Base-by-base conservation (phyloP, 129 eudicot species). In the Dittrichia graveolens region DNA sequence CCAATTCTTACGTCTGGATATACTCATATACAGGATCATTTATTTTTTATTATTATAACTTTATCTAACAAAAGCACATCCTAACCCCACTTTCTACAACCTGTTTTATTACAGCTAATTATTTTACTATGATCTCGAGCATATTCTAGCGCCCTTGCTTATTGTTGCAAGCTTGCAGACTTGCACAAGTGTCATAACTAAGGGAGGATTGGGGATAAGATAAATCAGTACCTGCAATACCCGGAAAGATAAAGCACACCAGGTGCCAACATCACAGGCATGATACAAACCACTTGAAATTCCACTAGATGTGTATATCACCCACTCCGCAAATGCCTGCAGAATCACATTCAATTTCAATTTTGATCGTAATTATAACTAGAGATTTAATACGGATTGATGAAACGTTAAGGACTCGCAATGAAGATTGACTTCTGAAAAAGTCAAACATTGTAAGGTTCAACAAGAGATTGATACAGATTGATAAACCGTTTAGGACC, bases 261-360 rank as follows among this genome's bases (percentile, higher is more conserved):
- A 90, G 31, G 97, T 86, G 75, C 99, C 99, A 0, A 90, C 97
- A 75, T 95, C 99, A 39, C 99, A 95, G 46, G 99, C 97, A 81
- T 95, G 99, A 84, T 95, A 95, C 15, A 95, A 63, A 52, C 89
- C 99, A 76, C 99, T 95, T 0, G 97, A 88, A 57, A 88, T 82
- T 37, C 99, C 99, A 73, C 99, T 95, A 37, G 84, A 77, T 50
- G 95, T 90, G 86, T 67, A 90, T 10, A 95, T 79, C 61, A 95
- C 96, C 99, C 97, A 95, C 76, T 95, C 99, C 0, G 99, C 89
- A 78, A 84, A 88, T 61, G 99, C 99, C 99, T 95, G 63, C 73
- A 75, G 41, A 63, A 52, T 8, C 6, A 47, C 24, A 58, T 38
- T 41, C 35, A 13, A 71, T 4, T 5, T 63, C 37, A 34, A 45